Conservation (phyloP, 169 alveolate species). For the Plasmodium cynomolgi region DNA sequence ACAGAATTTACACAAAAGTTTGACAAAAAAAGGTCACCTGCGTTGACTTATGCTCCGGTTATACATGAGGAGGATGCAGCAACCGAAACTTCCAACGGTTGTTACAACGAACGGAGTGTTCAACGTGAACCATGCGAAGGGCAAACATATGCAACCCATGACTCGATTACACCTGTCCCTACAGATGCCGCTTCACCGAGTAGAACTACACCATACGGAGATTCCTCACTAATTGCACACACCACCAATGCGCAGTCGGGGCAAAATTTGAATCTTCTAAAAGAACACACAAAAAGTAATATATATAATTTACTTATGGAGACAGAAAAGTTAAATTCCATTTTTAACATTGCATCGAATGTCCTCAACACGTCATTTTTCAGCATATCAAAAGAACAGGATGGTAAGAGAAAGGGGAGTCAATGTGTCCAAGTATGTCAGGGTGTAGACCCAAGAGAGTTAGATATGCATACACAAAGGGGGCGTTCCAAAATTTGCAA, state of each 20-base stretch:
- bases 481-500: neutral
- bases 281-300: constrained; percentile 39
- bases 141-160: neutral
- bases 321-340: constrained; percentile 45
- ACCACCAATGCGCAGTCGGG: neutral
- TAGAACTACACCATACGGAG: neutral
- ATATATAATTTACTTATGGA: constrained; percentile 65
- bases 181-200: neutral
- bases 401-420: neutral
- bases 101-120: neutral
- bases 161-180: neutral
- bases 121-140: neutral
- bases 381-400: constrained; percentile 31
- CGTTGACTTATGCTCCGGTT: neutral
- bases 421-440: neutral
- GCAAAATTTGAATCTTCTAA: neutral
- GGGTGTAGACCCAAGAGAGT: neutral
- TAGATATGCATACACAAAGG: neutral
- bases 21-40: constrained; percentile 2
- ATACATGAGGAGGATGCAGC: neutral
- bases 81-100: neutral
- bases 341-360: constrained; percentile 59
- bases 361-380: constrained; percentile 58
- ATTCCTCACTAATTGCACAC: neutral
- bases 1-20: constrained; percentile 12